A percentile compares a stretch with the other conserved stretches of the same genome.
These are phyloP conservation scores for Dendrobium huoshanense DNA, from an alignment of 106 monocot genomes.

Conservation along the genomic window DNA sequence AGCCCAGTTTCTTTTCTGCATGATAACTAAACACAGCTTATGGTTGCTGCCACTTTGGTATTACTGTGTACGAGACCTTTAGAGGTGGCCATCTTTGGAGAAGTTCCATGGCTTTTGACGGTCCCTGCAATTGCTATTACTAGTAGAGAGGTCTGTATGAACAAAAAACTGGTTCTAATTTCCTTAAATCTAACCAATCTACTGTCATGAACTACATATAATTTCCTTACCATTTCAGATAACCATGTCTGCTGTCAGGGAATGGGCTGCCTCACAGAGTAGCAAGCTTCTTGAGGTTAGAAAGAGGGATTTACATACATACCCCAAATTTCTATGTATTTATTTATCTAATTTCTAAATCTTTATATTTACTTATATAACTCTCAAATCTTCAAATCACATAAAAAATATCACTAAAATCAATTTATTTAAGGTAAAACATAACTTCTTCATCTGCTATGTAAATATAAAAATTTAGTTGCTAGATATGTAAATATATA, in stretches of 20 bases:
- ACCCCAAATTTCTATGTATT: no score
- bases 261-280: slow-evolving; percentile 87
- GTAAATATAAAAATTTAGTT: no score
- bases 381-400: no score
- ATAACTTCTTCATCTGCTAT: no score
- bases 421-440: no score
- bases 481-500: no score
- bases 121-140: slow-evolving; percentile 91
- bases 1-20: neutral
- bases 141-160: slow-evolving; percentile 81
- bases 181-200: neutral
- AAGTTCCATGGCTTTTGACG: slow-evolving; percentile 66
- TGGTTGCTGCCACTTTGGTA: slow-evolving; percentile 83
- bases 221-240: slow-evolving; percentile 26
- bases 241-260: slow-evolving; percentile 89
- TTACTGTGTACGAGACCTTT: slow-evolving; percentile 72
- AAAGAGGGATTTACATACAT: no score
- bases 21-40: slow-evolving; percentile 51
- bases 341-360: no score
- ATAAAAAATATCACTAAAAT: no score
- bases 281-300: slow-evolving; percentile 56
- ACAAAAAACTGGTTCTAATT: neutral
- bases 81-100: slow-evolving; percentile 36
- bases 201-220: neutral
- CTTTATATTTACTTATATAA: no score